A percentile compares a stretch with the other conserved stretches of the same genome.
Evolutionary conservation across 139 green algal genomes (phyloP).

Genomic region (Chlamydomonas schloesseri): DNA sequence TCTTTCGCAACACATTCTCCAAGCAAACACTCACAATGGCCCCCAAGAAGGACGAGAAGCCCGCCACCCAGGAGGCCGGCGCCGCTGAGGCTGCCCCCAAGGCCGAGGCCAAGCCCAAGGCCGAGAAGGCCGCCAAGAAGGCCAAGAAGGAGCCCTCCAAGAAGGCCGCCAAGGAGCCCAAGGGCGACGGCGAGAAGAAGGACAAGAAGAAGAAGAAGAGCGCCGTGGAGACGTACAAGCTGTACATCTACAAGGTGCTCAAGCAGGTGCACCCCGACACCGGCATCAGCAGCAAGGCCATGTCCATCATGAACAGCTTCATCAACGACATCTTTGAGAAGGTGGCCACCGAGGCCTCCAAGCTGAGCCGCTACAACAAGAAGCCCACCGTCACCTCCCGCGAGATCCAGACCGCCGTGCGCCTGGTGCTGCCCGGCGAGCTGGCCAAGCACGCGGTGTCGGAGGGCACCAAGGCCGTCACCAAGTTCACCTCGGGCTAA

Average conservation of each 20-base stretch:
- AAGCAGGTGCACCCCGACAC: slow-evolving; percentile 97
- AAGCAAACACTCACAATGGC: too few relatives aligned
- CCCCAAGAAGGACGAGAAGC: too few relatives aligned
- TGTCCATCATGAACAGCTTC: slow-evolving; percentile 97
- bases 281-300: slow-evolving; percentile 91
- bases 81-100: too few relatives aligned
- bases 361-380: slow-evolving; percentile 67
- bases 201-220: too few relatives aligned
- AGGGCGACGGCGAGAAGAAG: too few relatives aligned
- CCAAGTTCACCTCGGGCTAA: slow-evolving; percentile 84
- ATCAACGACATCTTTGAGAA: slow-evolving; percentile 94
- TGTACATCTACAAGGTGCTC: slow-evolving; percentile 63
- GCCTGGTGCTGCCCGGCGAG: slow-evolving; percentile 87
- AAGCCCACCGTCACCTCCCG: slow-evolving; percentile 58
- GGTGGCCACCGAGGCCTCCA: slow-evolving; percentile 83
- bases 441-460: slow-evolving; percentile 88
- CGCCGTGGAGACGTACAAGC: slow-evolving; percentile 46
- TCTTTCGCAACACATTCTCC: too few relatives aligned
- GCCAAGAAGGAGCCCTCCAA: too few relatives aligned
- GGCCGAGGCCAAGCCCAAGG: too few relatives aligned
- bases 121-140: too few relatives aligned
- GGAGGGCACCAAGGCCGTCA: slow-evolving; percentile 92
- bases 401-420: slow-evolving; percentile 89
- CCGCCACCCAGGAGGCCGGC: too few relatives aligned
- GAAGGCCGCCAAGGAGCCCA: too few relatives aligned